Conservation (phyloP, 1,139 yeast species). For the Chernovozyma aurita region DNA sequence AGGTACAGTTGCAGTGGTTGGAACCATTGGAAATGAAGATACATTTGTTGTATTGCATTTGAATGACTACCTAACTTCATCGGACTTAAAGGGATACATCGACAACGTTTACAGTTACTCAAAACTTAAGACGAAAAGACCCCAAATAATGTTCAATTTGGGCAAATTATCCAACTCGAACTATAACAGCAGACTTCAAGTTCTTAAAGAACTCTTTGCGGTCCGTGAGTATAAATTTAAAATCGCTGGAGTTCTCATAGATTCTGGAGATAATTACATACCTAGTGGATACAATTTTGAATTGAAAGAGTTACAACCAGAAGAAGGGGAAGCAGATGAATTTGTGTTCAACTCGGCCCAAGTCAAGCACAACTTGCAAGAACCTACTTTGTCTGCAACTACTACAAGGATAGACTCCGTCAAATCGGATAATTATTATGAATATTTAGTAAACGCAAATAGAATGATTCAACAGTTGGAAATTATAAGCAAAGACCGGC, state of each 20-base stretch:
- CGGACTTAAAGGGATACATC: slow-evolving; percentile 15
- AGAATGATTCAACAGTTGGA: slow-evolving; percentile 20
- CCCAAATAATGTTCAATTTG: slow-evolving; percentile 27
- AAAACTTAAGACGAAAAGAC: slow-evolving; percentile 12
- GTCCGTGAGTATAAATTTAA: slow-evolving; percentile 10
- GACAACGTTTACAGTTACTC: slow-evolving; percentile 17
- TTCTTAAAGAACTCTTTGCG: slow-evolving; percentile 14
- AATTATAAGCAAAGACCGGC: slow-evolving; percentile 2
- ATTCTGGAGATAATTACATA: slow-evolving; percentile 36
- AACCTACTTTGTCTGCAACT: background rate
- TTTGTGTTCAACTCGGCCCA: background rate
- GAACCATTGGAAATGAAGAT: slow-evolving; percentile 42
- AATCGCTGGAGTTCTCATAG: slow-evolving; percentile 34
- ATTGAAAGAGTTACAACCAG: slow-evolving; percentile 4
- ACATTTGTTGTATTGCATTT: slow-evolving; percentile 35
- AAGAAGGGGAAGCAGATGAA: background rate
- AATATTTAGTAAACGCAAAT: slow-evolving; percentile 24
- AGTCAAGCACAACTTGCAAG: slow-evolving; percentile 7
- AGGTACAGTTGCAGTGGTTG: slow-evolving; percentile 43
- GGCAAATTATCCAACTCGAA: slow-evolving; percentile 20
- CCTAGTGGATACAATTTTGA: slow-evolving; percentile 13
- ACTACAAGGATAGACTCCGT: background rate
- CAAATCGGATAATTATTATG: slow-evolving; percentile 10
- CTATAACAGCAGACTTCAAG: slow-evolving; percentile 14
- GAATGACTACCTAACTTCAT: slow-evolving; percentile 12